Evolutionary conservation across 176 grass and related monocot genomes (phyloP), one percentile per base, ranked within the genome.

Genomic region (Secale cereale): DNA sequence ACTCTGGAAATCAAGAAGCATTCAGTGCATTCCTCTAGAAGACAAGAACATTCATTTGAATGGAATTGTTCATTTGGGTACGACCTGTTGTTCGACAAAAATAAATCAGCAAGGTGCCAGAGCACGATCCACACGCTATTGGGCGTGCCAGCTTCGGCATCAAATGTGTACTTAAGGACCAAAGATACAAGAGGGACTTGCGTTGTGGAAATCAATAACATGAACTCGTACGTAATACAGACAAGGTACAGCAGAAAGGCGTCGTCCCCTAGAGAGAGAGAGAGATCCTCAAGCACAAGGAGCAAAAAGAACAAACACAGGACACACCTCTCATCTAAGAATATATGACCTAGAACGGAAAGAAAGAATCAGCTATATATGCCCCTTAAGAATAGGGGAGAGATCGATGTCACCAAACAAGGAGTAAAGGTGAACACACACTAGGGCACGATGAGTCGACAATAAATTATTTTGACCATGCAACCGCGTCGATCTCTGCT

Each of bases 391-490:
- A 26, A 73, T 8, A 77, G 59, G 84, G 33, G 87, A 80, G 36
- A 77, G 43, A 70, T 43, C 40, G 40, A 43, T 74, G 88, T 80
- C 59, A 80, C 85, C 77, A 75, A 76, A 81, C 80, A 77, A 71
- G 70, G 36, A 74, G 71, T 32, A 82, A 65, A 65, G 27, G 66
- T 81, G 45, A 82, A 76, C 70, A 67, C 70, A 67, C 43, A 74
- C 22, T 76, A 28, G 74, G 72, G 73, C 66, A 83, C 37, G 66
- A 78, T 27, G 56, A 32, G 56, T 30, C 68, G 41, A 66, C 57
- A 61, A 32, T 15, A 20, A 78, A 85, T 59, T 97, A 97, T 84
- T 97, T 97, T 10, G 95, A 81, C 92, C 95, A 97, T 57, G 92
- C 90, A 76, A 97, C 95, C 0, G 92, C 85, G 30, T 98, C 95